These are phyloP conservation scores for Colletotrichum shisoi DNA, from an alignment of 2,329 filamentous ascomycete species.

Conservation along the genomic window DNA sequence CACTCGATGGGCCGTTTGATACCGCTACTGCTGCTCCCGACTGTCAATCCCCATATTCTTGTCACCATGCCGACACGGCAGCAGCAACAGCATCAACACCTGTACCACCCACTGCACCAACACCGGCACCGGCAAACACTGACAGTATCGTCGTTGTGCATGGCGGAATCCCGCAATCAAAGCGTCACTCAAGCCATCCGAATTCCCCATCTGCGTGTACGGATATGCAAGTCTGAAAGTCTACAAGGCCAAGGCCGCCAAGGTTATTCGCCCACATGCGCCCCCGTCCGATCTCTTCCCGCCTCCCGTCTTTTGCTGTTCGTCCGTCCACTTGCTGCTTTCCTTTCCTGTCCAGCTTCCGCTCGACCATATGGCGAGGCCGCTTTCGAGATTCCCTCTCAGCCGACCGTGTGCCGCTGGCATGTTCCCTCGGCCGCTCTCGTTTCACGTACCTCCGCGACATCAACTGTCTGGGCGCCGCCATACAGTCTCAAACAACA, in stretches of 20 bases:
- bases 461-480: constrained; percentile 26
- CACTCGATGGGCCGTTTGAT: constrained; percentile 23
- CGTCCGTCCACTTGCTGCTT: neutral
- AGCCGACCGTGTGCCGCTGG: constrained; percentile 1
- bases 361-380: too few species aligned
- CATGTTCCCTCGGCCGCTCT: constrained; percentile 20
- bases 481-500: constrained; percentile 14
- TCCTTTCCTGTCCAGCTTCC: neutral
- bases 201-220: constrained; percentile 12
- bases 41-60: constrained; percentile 6
- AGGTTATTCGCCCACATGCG: neutral
- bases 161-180: constrained; percentile 31
- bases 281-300: constrained; percentile 27
- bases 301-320: constrained; percentile 13
- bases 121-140: constrained; percentile 8
- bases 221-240: constrained; percentile 8
- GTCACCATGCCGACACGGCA: constrained; percentile 13
- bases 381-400: neutral
- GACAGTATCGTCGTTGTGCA: constrained; percentile 27
- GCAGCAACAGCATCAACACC: constrained; percentile 12
- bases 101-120: too few species aligned
- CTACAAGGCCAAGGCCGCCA: constrained; percentile 8
- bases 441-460: constrained; percentile 28
- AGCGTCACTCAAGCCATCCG: constrained; percentile 32
- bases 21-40: neutral